A percentile compares a stretch with the other conserved stretches of the same genome.
Evolutionary conservation across 2,329 filamentous ascomycete species (phyloP).

Genomic region (Microthyrium microscopicum): DNA sequence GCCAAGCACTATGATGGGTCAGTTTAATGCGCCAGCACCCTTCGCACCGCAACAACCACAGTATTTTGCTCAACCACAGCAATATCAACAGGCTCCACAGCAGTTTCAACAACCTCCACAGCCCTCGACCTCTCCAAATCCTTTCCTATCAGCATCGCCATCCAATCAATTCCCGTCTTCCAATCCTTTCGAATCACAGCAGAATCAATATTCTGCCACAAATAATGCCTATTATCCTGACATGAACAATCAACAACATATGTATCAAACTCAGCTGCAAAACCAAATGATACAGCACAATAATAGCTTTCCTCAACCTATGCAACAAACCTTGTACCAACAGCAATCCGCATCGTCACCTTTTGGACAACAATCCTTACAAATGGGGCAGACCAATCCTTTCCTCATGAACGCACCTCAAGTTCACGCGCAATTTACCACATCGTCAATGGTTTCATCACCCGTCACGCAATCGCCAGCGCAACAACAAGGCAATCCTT

Average conservation of each 20-base stretch:
- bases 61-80: slow-evolving; percentile 23
- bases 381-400: no score
- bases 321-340: slow-evolving; percentile 11
- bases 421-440: slow-evolving; percentile 4
- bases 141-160: slow-evolving; percentile 26
- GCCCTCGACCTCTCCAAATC: slow-evolving; percentile 18
- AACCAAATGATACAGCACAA: neutral
- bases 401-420: slow-evolving; percentile 7
- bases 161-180: slow-evolving; percentile 26
- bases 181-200: slow-evolving; percentile 5
- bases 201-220: neutral
- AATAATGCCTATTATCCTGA: neutral
- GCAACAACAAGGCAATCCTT: slow-evolving; percentile 10
- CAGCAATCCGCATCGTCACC: slow-evolving; percentile 13
- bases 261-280: neutral
- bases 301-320: neutral
- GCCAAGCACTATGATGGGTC: slow-evolving; percentile 21
- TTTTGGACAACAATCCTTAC: slow-evolving; percentile 10
- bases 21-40: slow-evolving; percentile 13
- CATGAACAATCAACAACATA: neutral
- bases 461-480: slow-evolving; percentile 8
- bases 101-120: neutral
- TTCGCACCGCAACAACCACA: slow-evolving; percentile 12
- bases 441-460: slow-evolving; percentile 10
- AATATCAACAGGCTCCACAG: slow-evolving; percentile 20